phyloP scores from a whole-genome alignment of 371 early-diverging fungal species.

The Mortierella sp. region DNA sequence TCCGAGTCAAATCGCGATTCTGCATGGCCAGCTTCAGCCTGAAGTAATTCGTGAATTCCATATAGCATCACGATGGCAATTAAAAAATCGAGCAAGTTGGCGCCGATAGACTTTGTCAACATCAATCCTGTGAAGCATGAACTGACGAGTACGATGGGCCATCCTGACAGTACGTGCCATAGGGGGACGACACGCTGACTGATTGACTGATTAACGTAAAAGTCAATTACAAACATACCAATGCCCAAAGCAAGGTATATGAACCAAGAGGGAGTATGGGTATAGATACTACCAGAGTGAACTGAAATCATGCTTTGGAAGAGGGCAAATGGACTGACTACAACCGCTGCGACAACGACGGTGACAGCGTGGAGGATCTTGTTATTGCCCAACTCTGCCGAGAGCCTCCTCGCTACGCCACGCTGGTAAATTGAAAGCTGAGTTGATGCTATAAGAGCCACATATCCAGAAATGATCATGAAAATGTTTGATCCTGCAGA shows the following conservation, averaged over 20 bases:
- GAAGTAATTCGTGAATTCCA: constrained; percentile 51
- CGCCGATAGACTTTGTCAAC: constrained; percentile 50
- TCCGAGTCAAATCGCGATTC: constrained; percentile 42
- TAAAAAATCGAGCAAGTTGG: constrained; percentile 49
- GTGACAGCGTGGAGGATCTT: constrained; percentile 43
- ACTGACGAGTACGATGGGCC: constrained; percentile 49
- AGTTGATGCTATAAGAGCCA: constrained; percentile 35
- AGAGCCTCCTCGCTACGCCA: constrained; percentile 43
- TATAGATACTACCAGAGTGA: constrained; percentile 15
- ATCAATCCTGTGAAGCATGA: constrained; percentile 48
- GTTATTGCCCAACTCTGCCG: constrained; percentile 53
- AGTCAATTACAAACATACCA: constrained; percentile 53
- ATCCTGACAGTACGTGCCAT: constrained; percentile 52
- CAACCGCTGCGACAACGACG: constrained; percentile 27
- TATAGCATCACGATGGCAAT: constrained; percentile 51
- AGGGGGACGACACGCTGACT: constrained; percentile 45
- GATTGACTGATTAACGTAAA: constrained; percentile 54
- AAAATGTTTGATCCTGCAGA: constrained; percentile 39
- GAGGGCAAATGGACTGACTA: constrained; percentile 50
- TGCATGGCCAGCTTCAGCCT: constrained; percentile 28
- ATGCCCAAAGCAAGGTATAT: constrained; percentile 33
- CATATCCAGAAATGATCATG: constrained; percentile 29
- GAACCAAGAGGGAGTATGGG: constrained; percentile 41
- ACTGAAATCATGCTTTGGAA: constrained; percentile 27
- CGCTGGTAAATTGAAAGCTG: constrained; percentile 50